Evolutionary conservation across 176 grass and related monocot genomes (phyloP).

Genomic region (Aegilops tauschii): DNA sequence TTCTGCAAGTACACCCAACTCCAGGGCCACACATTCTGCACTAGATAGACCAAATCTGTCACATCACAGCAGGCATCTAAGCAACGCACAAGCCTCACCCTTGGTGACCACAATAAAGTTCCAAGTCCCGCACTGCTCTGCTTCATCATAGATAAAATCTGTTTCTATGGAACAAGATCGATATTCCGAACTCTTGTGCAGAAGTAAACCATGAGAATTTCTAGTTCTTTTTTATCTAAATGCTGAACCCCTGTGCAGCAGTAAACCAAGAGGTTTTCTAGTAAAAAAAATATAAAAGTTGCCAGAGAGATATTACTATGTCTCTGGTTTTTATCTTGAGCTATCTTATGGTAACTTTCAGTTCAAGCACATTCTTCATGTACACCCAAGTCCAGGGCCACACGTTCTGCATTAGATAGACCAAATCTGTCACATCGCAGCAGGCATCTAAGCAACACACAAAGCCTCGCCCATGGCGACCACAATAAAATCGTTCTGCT

Average conservation of each 20-base stretch:
- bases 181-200: background rate
- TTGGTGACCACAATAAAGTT: background rate
- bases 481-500: background rate
- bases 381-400: background rate
- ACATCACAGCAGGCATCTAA: too few relatives aligned
- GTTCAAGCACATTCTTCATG: background rate
- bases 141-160: background rate
- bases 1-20: too few relatives aligned
- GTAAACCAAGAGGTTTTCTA: background rate
- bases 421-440: too few relatives aligned
- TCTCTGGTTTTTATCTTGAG: background rate
- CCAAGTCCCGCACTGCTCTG: background rate
- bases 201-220: background rate
- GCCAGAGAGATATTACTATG: background rate
- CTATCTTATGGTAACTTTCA: background rate
- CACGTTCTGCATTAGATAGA: too few relatives aligned
- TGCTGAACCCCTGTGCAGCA: too few relatives aligned
- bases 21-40: too few relatives aligned
- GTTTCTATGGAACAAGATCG: background rate
- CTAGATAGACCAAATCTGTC: too few relatives aligned
- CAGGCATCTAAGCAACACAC: too few relatives aligned
- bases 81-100: too few relatives aligned
- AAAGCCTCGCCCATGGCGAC: too few relatives aligned
- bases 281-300: background rate
- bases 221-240: background rate